Base-by-base conservation (phyloP, 495 filamentous ascomycete genomes). In the Tetracladium setigerum region DNA sequence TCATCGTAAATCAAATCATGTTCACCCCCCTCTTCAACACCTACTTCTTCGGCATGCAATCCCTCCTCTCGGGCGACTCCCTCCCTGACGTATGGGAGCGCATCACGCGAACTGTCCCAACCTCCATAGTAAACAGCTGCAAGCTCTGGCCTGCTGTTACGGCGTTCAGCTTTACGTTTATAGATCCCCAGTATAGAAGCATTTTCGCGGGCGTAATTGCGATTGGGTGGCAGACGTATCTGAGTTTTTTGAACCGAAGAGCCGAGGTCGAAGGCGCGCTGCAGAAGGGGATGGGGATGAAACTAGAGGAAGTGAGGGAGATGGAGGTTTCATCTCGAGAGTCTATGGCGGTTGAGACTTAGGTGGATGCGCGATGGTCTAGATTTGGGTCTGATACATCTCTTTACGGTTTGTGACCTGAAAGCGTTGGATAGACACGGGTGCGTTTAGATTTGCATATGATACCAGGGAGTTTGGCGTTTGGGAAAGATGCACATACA, bases 81-180 rank as follows among this genome's bases (percentile, higher is more conserved):
- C 52, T 79, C 0, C 62, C 67, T 22, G 81, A 86, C 50, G 78
- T 81, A 5, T 76, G 71, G 62, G 79, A 84, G 52, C 82, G 83
- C 34, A 71, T 96, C 44, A 77, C 72, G 58, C 66, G 79, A 46
- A 91, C 89, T 2, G 81, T 95, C 9, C 89, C 89, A 6, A 68
- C 74, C 30, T 87, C 83, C 59, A 79, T 83, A 47, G 57, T 78
- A 55, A 95, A 95, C 59, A 83, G 81, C 41, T 81, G 80, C 56
- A 95, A 95, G 70, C 66, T 96, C 12, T 96, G 90, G 90, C 90
- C 90, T 0, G 81, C 80, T 2, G 88, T 95, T 19, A 92, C 83
- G 4, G 88, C 88, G 1, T 81, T 95, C 63, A 91, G 73, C 62
- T 95, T 95, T 57, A 83, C 86, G 41, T 91, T 87, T 58, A 69